Evolutionary conservation across 2,329 filamentous ascomycete genomes (phyloP).

Genomic region (Pyrenochaeta sp.): DNA sequence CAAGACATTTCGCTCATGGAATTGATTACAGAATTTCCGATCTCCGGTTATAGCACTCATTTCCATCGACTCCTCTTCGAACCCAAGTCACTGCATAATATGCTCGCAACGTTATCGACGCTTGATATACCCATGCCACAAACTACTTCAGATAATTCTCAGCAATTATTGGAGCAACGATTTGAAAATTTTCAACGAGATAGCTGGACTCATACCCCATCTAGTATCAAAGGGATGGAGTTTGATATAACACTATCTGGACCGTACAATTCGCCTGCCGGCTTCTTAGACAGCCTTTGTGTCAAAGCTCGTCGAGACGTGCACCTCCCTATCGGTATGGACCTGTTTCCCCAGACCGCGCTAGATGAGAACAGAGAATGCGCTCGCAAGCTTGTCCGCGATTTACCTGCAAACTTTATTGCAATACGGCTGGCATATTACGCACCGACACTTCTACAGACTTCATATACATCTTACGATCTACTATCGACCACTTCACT

Average conservation of each 20-base stretch:
- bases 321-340: constrained; percentile 7
- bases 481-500: constrained; percentile 1
- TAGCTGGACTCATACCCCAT: constrained; percentile 6
- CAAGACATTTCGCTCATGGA: not conserved
- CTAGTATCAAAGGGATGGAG: not conserved
- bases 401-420: not conserved
- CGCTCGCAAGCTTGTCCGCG: constrained; percentile 10
- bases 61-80: constrained; percentile 17
- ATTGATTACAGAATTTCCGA: constrained; percentile 1
- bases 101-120: not conserved
- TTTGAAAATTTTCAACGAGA: not conserved
- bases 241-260: constrained; percentile 6
- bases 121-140: not conserved
- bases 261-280: not conserved
- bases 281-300: constrained; percentile 5
- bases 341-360: constrained; percentile 5
- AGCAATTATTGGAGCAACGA: not conserved
- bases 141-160: not conserved
- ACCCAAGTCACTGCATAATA: not conserved
- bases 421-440: constrained; percentile 9
- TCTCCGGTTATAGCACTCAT: not conserved
- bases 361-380: constrained; percentile 4
- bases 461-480: not conserved
- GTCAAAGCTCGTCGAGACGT: constrained; percentile 12
- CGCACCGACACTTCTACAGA: not conserved